phyloP scores from a whole-genome alignment of 1,139 yeast species.

The Geotrichum phurueaensis region DNA sequence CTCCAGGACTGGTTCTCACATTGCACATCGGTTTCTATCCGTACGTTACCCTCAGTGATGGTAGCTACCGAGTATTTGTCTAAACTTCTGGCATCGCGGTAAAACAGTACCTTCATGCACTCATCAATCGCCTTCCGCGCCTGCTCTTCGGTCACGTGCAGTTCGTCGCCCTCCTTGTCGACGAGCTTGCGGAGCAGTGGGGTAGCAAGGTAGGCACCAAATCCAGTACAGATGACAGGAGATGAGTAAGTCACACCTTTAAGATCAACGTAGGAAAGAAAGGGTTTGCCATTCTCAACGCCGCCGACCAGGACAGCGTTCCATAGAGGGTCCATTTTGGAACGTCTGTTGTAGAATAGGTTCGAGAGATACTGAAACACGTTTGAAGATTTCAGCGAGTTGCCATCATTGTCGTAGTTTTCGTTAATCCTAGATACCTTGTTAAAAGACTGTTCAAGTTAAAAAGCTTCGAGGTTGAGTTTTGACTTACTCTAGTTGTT shows the following conservation, averaged over 20 bases:
- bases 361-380: conserved; percentile 83
- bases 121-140: conserved; percentile 73
- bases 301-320: conserved; percentile 92
- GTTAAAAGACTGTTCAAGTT: conserved; percentile 22
- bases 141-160: conserved; percentile 59
- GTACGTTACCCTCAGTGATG: conserved; percentile 55
- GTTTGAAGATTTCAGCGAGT: conserved; percentile 72
- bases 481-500: conserved; percentile 52
- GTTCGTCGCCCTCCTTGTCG: conserved; percentile 69
- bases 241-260: conserved; percentile 87
- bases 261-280: conserved; percentile 79
- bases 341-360: conserved; percentile 79
- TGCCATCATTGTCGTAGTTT: conserved; percentile 75
- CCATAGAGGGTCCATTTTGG: conserved; percentile 95
- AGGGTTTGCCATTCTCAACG: conserved; percentile 52
- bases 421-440: conserved; percentile 48
- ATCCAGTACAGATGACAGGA: conserved; percentile 91
- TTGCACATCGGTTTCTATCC: conserved; percentile 57
- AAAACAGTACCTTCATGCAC: conserved; percentile 89
- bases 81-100: conserved; percentile 92
- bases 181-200: conserved; percentile 84
- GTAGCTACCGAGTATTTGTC: conserved; percentile 81
- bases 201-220: conserved; percentile 89
- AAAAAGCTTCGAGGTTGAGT: background rate
- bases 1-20: conserved; percentile 83